Conservation (phyloP, 1,284 basidiomycete species). For the Heliocybe sulcata region DNA sequence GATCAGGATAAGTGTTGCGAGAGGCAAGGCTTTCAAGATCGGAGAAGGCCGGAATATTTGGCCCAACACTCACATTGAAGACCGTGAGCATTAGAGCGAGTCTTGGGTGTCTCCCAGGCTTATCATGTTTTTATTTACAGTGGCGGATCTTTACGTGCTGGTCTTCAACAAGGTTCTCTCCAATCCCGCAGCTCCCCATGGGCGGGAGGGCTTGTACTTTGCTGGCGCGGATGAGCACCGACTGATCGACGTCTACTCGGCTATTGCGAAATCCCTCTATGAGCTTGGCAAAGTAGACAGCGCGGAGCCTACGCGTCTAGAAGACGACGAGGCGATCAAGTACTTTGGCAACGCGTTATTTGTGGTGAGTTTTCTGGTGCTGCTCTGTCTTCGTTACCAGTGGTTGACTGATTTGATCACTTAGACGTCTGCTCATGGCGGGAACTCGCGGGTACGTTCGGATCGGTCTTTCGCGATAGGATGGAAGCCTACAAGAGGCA, state of each 20-base stretch:
- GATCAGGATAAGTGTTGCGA: too few relatives aligned
- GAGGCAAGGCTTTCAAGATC: slow-evolving; percentile 24
- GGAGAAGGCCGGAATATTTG: slow-evolving; percentile 21
- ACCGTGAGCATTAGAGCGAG: slow-evolving; percentile 15
- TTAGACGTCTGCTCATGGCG: slow-evolving; percentile 31
- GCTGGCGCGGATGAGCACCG: slow-evolving; percentile 37
- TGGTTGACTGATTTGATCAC: background rate
- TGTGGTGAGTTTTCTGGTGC: slow-evolving; percentile 7
- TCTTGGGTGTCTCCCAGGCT: background rate
- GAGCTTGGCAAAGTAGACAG: slow-evolving; percentile 18
- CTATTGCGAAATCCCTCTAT: slow-evolving; percentile 26
- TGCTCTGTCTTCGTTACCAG: background rate
- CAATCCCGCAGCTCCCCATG: slow-evolving; percentile 21
- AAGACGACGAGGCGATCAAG: slow-evolving; percentile 22
- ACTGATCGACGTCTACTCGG: slow-evolving; percentile 23
- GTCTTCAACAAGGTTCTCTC: slow-evolving; percentile 14
- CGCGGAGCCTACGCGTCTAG: slow-evolving; percentile 22
- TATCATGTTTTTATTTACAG: slow-evolving; percentile 3
- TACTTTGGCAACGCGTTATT: slow-evolving; percentile 12
- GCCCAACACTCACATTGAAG: slow-evolving; percentile 24
- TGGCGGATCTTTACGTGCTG: slow-evolving; percentile 11
- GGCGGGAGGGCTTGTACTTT: slow-evolving; percentile 41
- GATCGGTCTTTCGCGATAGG: slow-evolving; percentile 47
- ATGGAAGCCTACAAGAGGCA: slow-evolving; percentile 43
- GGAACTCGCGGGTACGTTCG: slow-evolving; percentile 44